Evolutionary conservation across 192 early-diverging fungal species (phyloP).

Genomic region (Spizellomyces sp.): DNA sequence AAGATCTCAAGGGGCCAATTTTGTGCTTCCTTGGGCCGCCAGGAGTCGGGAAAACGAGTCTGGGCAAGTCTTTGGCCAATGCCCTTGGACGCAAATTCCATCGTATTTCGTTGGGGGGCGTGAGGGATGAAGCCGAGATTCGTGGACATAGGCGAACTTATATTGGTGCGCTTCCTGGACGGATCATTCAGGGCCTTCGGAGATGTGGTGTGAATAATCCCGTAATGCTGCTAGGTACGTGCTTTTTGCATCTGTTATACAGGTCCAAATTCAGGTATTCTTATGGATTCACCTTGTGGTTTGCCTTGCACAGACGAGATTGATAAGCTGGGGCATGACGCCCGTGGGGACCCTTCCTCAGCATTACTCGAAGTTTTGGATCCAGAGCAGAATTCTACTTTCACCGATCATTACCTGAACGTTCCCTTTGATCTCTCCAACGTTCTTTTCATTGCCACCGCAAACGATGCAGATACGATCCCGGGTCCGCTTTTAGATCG

Average conservation of each 20-base stretch:
- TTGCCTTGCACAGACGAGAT: constrained; percentile 66
- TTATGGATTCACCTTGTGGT: neutral
- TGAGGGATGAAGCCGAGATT: constrained; percentile 88
- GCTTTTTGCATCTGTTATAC: neutral
- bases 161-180: constrained; percentile 81
- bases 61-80: constrained; percentile 78
- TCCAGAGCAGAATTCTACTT: constrained; percentile 82
- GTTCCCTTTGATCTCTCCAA: constrained; percentile 61
- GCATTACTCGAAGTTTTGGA: constrained; percentile 86
- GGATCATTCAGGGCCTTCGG: constrained; percentile 73
- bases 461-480: constrained; percentile 77
- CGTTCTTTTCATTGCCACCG: constrained; percentile 84
- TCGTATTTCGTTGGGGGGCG: constrained; percentile 80
- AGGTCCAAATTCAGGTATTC: neutral
- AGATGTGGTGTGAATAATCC: constrained; percentile 77
- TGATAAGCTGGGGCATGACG: constrained; percentile 74
- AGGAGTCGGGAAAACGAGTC: constrained; percentile 79
- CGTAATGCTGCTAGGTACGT: constrained; percentile 70
- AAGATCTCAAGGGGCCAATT: constrained; percentile 76
- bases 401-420: constrained; percentile 82
- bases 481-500: constrained; percentile 78
- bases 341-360: constrained; percentile 76
- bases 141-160: constrained; percentile 87
- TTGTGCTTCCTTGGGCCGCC: constrained; percentile 57
- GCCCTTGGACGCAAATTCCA: constrained; percentile 79